phyloP scores from a whole-genome alignment of 306 rosid genomes.

The Casuarina cunninghamiana region DNA sequence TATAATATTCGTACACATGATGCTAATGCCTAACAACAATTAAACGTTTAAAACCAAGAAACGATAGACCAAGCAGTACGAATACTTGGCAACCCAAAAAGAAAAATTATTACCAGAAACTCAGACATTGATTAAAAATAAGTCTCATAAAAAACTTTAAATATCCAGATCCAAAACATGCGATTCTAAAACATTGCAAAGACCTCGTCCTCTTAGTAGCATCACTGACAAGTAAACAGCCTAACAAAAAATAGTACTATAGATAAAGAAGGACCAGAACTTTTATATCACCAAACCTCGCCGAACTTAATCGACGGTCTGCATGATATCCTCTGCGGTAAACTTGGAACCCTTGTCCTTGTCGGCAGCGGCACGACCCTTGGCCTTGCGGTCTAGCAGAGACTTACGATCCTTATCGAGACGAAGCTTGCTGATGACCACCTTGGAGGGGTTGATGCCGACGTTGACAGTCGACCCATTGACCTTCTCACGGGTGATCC shows the following conservation, averaged over 20 bases:
- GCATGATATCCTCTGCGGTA: constrained; percentile 92
- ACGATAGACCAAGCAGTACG: not conserved
- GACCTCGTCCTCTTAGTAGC: not conserved
- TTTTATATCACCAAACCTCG: not conserved
- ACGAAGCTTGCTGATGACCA: constrained; percentile 71
- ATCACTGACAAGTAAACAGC: not conserved
- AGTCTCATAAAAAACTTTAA: not conserved
- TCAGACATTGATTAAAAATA: not conserved
- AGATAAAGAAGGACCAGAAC: not conserved
- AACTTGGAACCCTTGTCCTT: constrained; percentile 96
- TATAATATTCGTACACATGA: not conserved
- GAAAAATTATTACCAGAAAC: not conserved
- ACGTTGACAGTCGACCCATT: constrained; percentile 96
- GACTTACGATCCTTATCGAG: constrained; percentile 92
- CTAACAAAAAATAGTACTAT: not conserved
- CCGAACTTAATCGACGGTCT: constrained; percentile 59
- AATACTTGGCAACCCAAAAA: not conserved
- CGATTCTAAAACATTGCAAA: constrained; percentile 11
- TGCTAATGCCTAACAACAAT: not conserved
- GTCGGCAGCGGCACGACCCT: constrained; percentile 92
- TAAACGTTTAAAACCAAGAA: not conserved
- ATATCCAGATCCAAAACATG: constrained; percentile 21
- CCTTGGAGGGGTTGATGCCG: constrained; percentile 82
- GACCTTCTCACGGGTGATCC: constrained; percentile 93
- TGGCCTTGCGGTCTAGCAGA: constrained; percentile 87